Evolutionary conservation across 257 asterid species (phyloP).

Genomic region (Vinca minor): DNA sequence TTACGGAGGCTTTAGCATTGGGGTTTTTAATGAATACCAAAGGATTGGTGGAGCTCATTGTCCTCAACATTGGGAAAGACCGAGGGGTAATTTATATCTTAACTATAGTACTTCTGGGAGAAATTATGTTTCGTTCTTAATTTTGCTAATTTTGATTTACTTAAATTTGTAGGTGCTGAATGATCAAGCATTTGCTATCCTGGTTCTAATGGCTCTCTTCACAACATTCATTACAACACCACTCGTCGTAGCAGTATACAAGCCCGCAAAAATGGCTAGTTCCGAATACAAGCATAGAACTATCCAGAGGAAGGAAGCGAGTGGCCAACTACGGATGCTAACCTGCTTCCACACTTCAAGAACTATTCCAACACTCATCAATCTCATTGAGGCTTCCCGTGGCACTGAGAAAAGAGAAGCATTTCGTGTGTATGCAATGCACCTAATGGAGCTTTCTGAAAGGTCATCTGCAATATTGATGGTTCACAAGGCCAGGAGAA

Average conservation of each 20-base stretch:
- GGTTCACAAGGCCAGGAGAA: conserved; percentile 40
- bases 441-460: conserved; percentile 43
- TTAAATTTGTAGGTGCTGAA: conserved; percentile 36
- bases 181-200: conserved; percentile 44
- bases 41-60: conserved; percentile 44
- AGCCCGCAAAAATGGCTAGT: conserved; percentile 35
- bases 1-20: conserved; percentile 36
- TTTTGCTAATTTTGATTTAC: not conserved
- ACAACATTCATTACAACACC: conserved; percentile 49
- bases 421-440: conserved; percentile 49
- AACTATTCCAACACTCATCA: conserved; percentile 32
- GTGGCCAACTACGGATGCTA: conserved; percentile 25
- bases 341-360: conserved; percentile 28
- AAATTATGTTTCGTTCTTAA: not conserved
- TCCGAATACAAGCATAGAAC: conserved; percentile 36
- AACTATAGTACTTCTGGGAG: not conserved
- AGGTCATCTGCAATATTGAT: conserved; percentile 41
- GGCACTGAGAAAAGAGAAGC: conserved; percentile 33
- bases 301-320: conserved; percentile 25
- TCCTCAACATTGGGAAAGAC: conserved; percentile 46
- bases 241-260: conserved; percentile 32
- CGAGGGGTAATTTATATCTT: conserved; percentile 19
- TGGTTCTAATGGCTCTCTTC: conserved; percentile 45
- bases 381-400: conserved; percentile 49
- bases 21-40: conserved; percentile 55